Percentiles rank a stretch among this genome's conserved stretches.
Evolutionary conservation across 2,329 filamentous ascomycete genomes (phyloP).

Genomic region (Westerdykella aurantiaca): DNA sequence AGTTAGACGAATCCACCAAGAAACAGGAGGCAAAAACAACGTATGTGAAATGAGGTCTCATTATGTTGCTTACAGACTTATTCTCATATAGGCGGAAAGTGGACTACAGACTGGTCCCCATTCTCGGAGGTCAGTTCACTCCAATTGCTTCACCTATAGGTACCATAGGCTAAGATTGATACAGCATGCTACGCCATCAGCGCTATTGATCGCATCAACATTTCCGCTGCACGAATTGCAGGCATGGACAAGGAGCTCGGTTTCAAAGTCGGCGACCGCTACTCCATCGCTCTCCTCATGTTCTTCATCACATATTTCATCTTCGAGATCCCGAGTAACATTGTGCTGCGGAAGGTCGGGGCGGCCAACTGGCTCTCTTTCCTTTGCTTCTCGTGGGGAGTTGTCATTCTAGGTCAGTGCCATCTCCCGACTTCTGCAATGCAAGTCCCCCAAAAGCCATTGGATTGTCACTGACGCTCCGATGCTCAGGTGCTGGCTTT

Average conservation of each 20-base stretch:
- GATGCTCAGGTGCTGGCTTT: slow-evolving; percentile 10
- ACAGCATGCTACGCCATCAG: slow-evolving; percentile 18
- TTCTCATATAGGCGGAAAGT: slow-evolving; percentile 21
- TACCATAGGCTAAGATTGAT: slow-evolving; percentile 6
- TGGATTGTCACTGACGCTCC: neutral
- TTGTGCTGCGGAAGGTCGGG: slow-evolving; percentile 40
- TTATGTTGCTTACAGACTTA: neutral
- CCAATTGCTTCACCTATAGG: slow-evolving; percentile 7
- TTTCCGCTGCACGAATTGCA: slow-evolving; percentile 33
- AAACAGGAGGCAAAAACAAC: slow-evolving; percentile 12
- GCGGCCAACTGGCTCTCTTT: slow-evolving; percentile 19
- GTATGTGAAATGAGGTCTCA: slow-evolving; percentile 1
- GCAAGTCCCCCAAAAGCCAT: neutral
- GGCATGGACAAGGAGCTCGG: slow-evolving; percentile 44
- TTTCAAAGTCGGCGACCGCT: slow-evolving; percentile 40
- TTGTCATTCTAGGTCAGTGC: slow-evolving; percentile 10
- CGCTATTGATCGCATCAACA: slow-evolving; percentile 17
- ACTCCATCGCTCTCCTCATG: slow-evolving; percentile 46
- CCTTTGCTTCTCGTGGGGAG: slow-evolving; percentile 17
- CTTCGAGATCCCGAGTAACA: slow-evolving; percentile 49
- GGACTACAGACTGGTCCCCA: slow-evolving; percentile 22
- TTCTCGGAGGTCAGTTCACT: slow-evolving; percentile 18
- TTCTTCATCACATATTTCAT: slow-evolving; percentile 51
- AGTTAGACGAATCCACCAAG: slow-evolving; percentile 6
- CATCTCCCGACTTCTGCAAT: neutral